phyloP scores from a whole-genome alignment of 208 protist genomes.

The Novymonas esmeraldas region DNA sequence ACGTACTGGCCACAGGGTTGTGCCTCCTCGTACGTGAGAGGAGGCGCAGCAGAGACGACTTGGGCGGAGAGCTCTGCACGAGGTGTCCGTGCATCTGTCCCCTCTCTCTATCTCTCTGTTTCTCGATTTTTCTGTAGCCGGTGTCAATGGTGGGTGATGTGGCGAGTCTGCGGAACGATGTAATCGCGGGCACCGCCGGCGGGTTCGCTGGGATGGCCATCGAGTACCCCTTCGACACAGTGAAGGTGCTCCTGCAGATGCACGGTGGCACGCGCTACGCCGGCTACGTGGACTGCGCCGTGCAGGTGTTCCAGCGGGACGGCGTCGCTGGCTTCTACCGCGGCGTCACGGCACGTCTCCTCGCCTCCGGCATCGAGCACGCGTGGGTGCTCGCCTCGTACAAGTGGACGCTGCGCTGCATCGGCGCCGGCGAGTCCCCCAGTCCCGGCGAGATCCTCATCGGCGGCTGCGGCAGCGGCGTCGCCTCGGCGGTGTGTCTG shows the following conservation, averaged over 20 bases:
- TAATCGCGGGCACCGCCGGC: constrained; percentile 66
- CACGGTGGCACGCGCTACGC: constrained; percentile 44
- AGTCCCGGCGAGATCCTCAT: constrained; percentile 41
- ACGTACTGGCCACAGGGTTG: no score
- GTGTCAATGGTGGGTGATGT: constrained; percentile 14
- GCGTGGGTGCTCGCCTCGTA: constrained; percentile 83
- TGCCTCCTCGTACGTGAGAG: no score
- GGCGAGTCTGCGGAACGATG: constrained; percentile 50
- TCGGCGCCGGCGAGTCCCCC: constrained; percentile 56
- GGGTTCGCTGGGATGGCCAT: constrained; percentile 73
- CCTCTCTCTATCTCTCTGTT: constrained; percentile 5
- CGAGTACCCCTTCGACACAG: constrained; percentile 91
- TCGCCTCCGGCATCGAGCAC: constrained; percentile 76
- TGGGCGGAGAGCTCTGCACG: no score
- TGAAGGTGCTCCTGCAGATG: constrained; percentile 88
- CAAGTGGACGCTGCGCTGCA: constrained; percentile 57
- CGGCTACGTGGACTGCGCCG: constrained; percentile 64
- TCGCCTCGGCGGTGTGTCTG: constrained; percentile 64
- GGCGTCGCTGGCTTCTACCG: constrained; percentile 81
- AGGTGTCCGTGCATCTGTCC: no score
- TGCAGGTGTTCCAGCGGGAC: constrained; percentile 46
- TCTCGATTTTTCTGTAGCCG: constrained; percentile 1
- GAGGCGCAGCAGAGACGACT: no score
- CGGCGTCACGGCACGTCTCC: constrained; percentile 66
- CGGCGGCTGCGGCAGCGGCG: constrained; percentile 64